Evolutionary conservation across 2,329 filamentous ascomycete species (phyloP).

Genomic region (Monosporascus sp.): DNA sequence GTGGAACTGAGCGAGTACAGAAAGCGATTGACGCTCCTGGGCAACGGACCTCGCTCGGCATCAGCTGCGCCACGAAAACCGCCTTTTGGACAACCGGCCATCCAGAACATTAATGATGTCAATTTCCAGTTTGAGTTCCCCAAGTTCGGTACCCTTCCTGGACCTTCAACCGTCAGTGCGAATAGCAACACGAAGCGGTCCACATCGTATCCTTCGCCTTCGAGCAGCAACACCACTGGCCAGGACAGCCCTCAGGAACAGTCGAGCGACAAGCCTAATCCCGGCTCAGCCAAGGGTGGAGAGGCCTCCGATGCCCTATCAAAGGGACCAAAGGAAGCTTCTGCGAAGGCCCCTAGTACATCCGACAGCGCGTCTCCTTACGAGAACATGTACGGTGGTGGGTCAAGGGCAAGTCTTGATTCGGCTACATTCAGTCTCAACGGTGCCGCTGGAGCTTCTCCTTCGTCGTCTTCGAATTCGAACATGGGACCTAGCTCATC

Average conservation of each 20-base stretch:
- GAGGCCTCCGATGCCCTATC: constrained; percentile 31
- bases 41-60: constrained; percentile 23
- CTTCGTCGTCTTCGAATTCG: constrained; percentile 58
- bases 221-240: constrained; percentile 23
- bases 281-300: constrained; percentile 29
- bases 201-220: constrained; percentile 19
- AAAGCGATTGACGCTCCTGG: constrained; percentile 67
- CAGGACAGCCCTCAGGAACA: constrained; percentile 31
- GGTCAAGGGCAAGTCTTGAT: constrained; percentile 47
- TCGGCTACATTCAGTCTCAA: constrained; percentile 42
- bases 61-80: constrained; percentile 33
- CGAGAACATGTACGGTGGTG: constrained; percentile 36
- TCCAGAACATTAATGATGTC: constrained; percentile 62
- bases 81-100: constrained; percentile 41
- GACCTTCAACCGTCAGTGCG: constrained; percentile 26
- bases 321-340: constrained; percentile 45
- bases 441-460: constrained; percentile 57
- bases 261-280: constrained; percentile 25
- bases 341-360: constrained; percentile 51
- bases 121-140: constrained; percentile 96
- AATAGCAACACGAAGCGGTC: constrained; percentile 10
- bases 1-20: constrained; percentile 85
- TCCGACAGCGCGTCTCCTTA: constrained; percentile 45
- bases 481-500: constrained; percentile 56
- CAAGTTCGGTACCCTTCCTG: constrained; percentile 74